phyloP scores from a whole-genome alignment of 805 yeast genomes.

The Metschnikowia kofuensis region DNA sequence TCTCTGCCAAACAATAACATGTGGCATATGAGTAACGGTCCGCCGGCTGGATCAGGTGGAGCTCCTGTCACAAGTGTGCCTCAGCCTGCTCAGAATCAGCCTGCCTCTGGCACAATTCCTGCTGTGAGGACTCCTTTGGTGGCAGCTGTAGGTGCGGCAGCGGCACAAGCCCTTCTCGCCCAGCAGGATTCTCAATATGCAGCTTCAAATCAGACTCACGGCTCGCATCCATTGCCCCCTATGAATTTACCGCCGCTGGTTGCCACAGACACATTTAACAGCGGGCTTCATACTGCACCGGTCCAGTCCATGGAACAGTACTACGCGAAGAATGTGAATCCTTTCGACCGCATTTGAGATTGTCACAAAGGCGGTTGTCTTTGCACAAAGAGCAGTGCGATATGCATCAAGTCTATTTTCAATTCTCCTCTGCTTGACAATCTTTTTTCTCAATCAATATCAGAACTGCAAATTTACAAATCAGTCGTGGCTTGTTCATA shows the following conservation, averaged over 20 bases:
- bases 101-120: not conserved
- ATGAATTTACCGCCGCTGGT: constrained; percentile 17
- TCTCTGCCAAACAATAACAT: constrained; percentile 9
- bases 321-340: constrained; percentile 17
- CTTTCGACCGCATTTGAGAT: constrained; percentile 12
- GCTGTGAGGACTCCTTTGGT: constrained; percentile 17
- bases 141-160: constrained; percentile 17
- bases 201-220: not conserved
- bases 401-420: too few species aligned
- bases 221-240: constrained; percentile 2
- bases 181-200: constrained; percentile 10
- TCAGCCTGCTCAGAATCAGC: not conserved
- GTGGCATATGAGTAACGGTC: constrained; percentile 11
- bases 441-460: too few species aligned
- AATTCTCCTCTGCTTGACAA: too few species aligned
- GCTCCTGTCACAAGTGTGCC: not conserved
- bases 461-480: too few species aligned
- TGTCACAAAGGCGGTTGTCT: too few species aligned
- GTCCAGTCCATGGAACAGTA: constrained; percentile 20
- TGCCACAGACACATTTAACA: constrained; percentile 9
- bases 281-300: constrained; percentile 18
- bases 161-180: constrained; percentile 18
- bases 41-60: not conserved
- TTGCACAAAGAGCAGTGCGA: too few species aligned
- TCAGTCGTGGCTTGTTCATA: too few species aligned